A percentile compares a stretch with the other conserved stretches of the same genome.
phyloP scores from a whole-genome alignment of 345 rosid genomes.

The Alliaria petiolata region DNA sequence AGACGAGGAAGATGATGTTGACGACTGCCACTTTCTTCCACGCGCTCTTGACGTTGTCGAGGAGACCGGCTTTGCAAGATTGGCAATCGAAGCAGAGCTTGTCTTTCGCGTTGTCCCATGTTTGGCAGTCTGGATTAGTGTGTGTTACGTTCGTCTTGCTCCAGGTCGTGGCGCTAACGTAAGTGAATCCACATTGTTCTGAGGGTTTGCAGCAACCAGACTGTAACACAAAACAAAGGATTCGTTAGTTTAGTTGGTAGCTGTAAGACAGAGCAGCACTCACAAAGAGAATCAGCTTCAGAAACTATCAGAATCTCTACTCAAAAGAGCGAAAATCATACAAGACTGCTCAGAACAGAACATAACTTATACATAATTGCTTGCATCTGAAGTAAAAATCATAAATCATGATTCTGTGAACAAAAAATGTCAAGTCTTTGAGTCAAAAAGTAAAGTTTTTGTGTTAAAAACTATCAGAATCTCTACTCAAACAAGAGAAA shows the following conservation, averaged over 20 bases:
- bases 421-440: background rate
- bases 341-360: background rate
- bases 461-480: background rate
- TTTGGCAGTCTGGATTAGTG: conserved; percentile 52
- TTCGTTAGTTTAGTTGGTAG: background rate
- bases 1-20: conserved; percentile 71
- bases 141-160: conserved; percentile 13
- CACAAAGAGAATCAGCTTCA: background rate
- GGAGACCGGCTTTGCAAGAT: conserved; percentile 91
- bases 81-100: conserved; percentile 74
- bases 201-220: conserved; percentile 98
- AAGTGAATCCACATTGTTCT: conserved; percentile 53
- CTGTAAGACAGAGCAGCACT: too few species aligned
- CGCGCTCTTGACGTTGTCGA: conserved; percentile 69
- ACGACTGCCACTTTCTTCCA: conserved; percentile 96
- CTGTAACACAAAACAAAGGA: conserved; percentile 36
- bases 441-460: background rate
- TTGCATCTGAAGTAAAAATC: background rate
- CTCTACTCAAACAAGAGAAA: background rate
- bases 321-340: background rate
- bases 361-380: background rate
- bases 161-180: conserved; percentile 59
- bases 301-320: background rate
- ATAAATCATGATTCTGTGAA: background rate
- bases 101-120: conserved; percentile 47